Evolutionary conservation across 257 asterid genomes (phyloP).

Genomic region (Nicotiana otophora): DNA sequence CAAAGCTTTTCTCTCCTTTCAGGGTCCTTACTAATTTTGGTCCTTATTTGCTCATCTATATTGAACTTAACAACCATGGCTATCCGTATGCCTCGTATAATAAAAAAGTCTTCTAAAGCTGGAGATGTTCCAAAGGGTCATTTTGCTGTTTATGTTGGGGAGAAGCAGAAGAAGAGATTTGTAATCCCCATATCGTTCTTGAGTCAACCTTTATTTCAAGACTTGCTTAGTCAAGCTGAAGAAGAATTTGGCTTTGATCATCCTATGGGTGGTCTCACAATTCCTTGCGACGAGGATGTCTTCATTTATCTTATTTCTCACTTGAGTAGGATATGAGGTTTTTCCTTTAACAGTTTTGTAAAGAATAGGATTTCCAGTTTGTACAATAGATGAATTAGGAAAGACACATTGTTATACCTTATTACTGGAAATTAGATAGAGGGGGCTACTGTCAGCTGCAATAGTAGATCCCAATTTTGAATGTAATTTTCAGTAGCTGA

Average conservation of each 20-base stretch:
- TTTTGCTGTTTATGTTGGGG: background rate
- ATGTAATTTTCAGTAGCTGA: background rate
- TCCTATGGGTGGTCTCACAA: background rate
- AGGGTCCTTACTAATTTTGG: background rate
- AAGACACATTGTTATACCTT: background rate
- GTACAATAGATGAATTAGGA: background rate
- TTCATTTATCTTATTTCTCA: constrained; percentile 11
- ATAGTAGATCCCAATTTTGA: background rate
- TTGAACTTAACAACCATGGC: background rate
- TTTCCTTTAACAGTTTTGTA: background rate
- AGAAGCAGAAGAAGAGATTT: constrained; percentile 16
- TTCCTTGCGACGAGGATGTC: background rate
- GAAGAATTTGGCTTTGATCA: background rate
- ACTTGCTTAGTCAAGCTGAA: background rate
- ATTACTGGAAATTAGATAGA: background rate
- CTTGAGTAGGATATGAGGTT: background rate
- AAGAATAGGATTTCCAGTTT: background rate
- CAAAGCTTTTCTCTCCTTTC: background rate
- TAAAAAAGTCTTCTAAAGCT: background rate
- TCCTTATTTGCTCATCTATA: background rate
- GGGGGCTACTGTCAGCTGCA: background rate
- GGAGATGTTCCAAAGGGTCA: background rate
- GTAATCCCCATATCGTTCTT: constrained; percentile 24
- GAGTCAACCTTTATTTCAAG: background rate
- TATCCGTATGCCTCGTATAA: background rate